Evolutionary conservation across 495 filamentous ascomycete genomes (phyloP).

Genomic region (Neurospora tetraspora): DNA sequence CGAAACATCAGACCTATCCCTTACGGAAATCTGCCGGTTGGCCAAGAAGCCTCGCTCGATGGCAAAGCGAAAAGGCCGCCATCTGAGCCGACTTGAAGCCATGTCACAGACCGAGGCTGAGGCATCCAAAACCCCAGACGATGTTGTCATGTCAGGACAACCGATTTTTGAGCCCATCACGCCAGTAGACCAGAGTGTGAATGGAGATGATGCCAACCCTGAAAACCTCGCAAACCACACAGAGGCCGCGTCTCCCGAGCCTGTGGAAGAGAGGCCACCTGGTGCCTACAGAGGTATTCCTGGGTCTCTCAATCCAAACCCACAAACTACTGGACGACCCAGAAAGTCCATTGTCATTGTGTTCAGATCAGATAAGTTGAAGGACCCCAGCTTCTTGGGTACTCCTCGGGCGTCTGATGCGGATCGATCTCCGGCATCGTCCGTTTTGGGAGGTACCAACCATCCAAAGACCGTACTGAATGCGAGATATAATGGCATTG

Average conservation of each 20-base stretch:
- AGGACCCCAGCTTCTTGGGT: constrained; percentile 11
- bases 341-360: constrained; percentile 26
- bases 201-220: not conserved
- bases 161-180: not conserved
- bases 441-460: not conserved
- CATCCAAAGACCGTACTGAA: constrained; percentile 1
- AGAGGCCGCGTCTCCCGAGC: not conserved
- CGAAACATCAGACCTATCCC: constrained; percentile 4
- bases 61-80: constrained; percentile 20
- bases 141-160: not conserved
- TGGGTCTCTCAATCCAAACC: constrained; percentile 13
- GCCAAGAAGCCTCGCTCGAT: constrained; percentile 9
- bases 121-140: not conserved
- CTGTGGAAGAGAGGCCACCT: not conserved
- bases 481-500: constrained; percentile 9
- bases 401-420: not conserved
- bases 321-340: constrained; percentile 1
- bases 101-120: not conserved
- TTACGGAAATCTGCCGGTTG: constrained; percentile 12
- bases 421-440: not conserved
- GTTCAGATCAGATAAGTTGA: constrained; percentile 23
- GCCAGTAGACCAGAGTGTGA: not conserved
- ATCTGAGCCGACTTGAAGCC: not conserved
- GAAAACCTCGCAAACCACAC: not conserved
- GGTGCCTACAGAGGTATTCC: constrained; percentile 11